Evolutionary conservation across 2,329 filamentous ascomycete genomes (phyloP), one percentile per base, ranked within the genome.

Genomic region (Phoma sp.): DNA sequence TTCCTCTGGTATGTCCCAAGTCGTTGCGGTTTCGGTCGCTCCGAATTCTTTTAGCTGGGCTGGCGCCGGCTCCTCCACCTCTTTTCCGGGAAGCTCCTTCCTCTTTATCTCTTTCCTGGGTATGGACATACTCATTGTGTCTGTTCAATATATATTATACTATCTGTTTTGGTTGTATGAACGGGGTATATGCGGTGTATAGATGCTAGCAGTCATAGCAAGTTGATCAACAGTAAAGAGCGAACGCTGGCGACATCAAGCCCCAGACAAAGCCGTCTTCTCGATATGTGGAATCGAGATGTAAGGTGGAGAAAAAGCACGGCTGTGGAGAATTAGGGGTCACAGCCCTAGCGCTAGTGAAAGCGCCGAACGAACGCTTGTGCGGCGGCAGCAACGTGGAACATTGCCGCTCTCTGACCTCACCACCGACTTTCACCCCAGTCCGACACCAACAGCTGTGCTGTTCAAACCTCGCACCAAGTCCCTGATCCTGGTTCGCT

Each of bases 101-200:
- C 52, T 49, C 10, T 41, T 27, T 8, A 55, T 44, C 29, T 67
- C 66, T 38, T 67, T 68, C 37, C 60, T 55, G 32, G 61, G 52
- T 52, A 66, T 52, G 43, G 41, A 49, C 18, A 56, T 41, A 54
- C 49, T 65, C 68, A 71, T 71, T 27, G 51, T 51, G 22, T 13
- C 18, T 25, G 37, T 27, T 13, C 18, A 11, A 24, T 45, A 11
- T 47, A 13, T 30, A 46, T 55, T 52, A 47, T 48, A 37, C 39
- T 55, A 46, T 47, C 27, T 29, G 37, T 45, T 35, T 13, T 44
- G 39, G 42, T 37, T 49, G 35, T 32, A 45, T 54, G 35, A 57
- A 40, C 35, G 40, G 56, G 49, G 46, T 63, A 58, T 64, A 29
- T 35, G 45, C n/a, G 56, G 55, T 33, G 32, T 47, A 35, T 37